Base-by-base conservation (phyloP, 108 stramenopile genomes). In the Skeletonema marinoi region DNA sequence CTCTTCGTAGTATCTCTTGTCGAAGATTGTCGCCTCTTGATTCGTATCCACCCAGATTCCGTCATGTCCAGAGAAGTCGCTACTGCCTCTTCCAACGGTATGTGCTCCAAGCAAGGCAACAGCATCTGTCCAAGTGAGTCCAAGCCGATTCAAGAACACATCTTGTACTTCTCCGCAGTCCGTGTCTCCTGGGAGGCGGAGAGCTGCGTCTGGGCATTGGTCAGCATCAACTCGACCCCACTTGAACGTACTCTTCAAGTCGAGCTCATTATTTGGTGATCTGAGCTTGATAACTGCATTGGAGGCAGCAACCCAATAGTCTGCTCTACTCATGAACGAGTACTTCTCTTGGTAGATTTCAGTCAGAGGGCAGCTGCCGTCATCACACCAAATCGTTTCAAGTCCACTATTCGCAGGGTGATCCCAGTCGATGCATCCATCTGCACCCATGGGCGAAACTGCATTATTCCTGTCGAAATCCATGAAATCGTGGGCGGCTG, bases 71-170 rank as follows among this genome's bases (percentile, higher is more conserved):
- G 75, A 72, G 35, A 77, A 76, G 61, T 72, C 21, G 7, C 6
- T 31, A 32, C 72, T 50, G 6, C 78, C 83, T 58, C 83, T 60
- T 32, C 77, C 83, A 42, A 79, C 32, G 3, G 83, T 74, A 32
- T 84, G 78, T 19, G 67, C 78, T 38, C 83, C 78, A 54, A 84
- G 61, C 56, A 79, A 54, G 32, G 85, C 83, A 41, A 83, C 90
- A 8, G 80, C 80, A 36, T 81, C 80, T 19, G 29, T 71, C 70
- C 75, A 77, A 11, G 21, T 61, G 16, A 81, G 50, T 5, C 80
- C 80, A 35, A 81, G 46, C 17, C 25, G 25, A 25, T 25, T 25
- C 25, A 25, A 25, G 25, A 25, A 25, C 25, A 25, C 25, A 25
- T 25, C 36, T 66, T 81, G 69, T 7, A 81, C 70, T 29, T 77